Percentiles rank a stretch among this genome's conserved stretches.
phyloP scores from a whole-genome alignment of 257 asterid species.

The Ilex aquifolium region DNA sequence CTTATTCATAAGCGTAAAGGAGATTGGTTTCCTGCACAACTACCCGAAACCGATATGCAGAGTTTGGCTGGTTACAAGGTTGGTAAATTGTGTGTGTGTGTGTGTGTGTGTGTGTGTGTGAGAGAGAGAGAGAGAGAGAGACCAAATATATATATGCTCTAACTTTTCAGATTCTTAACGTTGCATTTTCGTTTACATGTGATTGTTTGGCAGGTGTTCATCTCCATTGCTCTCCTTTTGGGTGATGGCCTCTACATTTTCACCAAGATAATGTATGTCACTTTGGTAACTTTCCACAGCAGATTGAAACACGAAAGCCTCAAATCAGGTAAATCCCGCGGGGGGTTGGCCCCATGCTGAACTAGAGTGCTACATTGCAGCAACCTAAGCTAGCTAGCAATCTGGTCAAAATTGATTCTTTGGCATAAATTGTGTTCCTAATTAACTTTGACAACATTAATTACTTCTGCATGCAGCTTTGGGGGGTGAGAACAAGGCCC shows the following conservation, averaged over 20 bases:
- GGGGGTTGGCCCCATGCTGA: no score
- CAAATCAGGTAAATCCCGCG: conserved; percentile 26
- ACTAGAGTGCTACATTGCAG: no score
- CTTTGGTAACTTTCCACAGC: conserved; percentile 30
- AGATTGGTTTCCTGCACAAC: conserved; percentile 63
- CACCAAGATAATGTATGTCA: conserved; percentile 45
- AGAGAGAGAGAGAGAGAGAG: no score
- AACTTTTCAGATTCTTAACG: neutral
- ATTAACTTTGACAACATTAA: no score
- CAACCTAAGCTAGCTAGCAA: no score
- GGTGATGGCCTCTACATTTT: conserved; percentile 89
- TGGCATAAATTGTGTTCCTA: no score
- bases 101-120: neutral
- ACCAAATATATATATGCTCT: no score
- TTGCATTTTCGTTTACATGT: neutral
- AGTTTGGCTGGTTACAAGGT: conserved; percentile 90
- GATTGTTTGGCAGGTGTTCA: conserved; percentile 51
- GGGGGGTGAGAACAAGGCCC: conserved; percentile 14
- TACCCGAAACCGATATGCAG: conserved; percentile 71
- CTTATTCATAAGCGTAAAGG: conserved; percentile 54
- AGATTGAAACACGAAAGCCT: conserved; percentile 28
- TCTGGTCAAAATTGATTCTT: no score
- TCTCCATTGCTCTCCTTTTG: conserved; percentile 73
- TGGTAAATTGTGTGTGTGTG: neutral
- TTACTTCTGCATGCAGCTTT: conserved; percentile 11